These are phyloP conservation scores for Pyrenochaeta sp. DNA, from an alignment of 2,329 filamentous ascomycete genomes.

Conservation along the genomic window DNA sequence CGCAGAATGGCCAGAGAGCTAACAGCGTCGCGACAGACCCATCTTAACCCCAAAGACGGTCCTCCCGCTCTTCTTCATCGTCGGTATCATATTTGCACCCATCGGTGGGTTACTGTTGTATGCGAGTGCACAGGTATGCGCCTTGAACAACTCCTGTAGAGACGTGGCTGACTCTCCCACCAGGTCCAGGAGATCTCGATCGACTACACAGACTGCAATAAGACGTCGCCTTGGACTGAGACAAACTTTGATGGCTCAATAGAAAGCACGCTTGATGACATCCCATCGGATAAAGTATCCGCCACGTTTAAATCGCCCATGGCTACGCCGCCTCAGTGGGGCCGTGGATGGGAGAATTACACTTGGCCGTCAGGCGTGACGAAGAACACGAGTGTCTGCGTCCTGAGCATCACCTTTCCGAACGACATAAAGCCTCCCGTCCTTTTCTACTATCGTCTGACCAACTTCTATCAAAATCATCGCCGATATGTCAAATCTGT, in stretches of 20 bases:
- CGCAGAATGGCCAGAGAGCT: conserved; percentile 32
- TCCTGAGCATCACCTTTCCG: conserved; percentile 79
- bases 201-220: conserved; percentile 84
- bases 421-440: conserved; percentile 83
- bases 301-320: conserved; percentile 73
- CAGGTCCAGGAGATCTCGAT: conserved; percentile 90
- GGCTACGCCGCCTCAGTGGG: conserved; percentile 46
- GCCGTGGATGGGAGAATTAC: conserved; percentile 47
- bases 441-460: conserved; percentile 92
- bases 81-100: conserved; percentile 91
- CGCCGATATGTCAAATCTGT: conserved; percentile 94
- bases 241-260: conserved; percentile 21
- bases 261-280: conserved; percentile 52
- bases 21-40: conserved; percentile 67
- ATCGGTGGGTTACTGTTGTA: conserved; percentile 88
- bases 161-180: conserved; percentile 18
- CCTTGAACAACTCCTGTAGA: conserved; percentile 28
- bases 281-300: conserved; percentile 67
- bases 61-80: conserved; percentile 86
- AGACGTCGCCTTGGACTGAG: conserved; percentile 59
- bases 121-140: conserved; percentile 78
- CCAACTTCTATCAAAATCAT: conserved; percentile 99
- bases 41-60: conserved; percentile 96
- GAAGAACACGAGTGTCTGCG: conserved; percentile 65
- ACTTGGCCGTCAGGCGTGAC: conserved; percentile 32